A percentile compares a stretch with the other conserved stretches of the same genome.
Evolutionary conservation across 169 alveolate genomes (phyloP).

Genomic region (Eimeria sp.): DNA sequence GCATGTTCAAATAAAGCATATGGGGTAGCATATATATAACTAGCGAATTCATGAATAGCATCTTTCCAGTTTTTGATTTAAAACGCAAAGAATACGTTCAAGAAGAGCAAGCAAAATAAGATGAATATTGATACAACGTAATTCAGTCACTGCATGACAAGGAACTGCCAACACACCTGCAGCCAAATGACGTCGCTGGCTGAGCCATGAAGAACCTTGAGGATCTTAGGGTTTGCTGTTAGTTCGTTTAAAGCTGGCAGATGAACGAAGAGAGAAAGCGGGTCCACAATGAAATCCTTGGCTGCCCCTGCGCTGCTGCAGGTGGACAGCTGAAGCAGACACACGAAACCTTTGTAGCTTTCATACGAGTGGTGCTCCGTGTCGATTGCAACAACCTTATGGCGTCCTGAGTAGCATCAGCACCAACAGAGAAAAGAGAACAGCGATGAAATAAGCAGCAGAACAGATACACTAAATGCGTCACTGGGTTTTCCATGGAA

Average conservation of each 20-base stretch:
- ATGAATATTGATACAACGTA: background rate
- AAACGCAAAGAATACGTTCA: background rate
- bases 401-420: slow-evolving; percentile 71
- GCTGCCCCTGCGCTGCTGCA: slow-evolving; percentile 84
- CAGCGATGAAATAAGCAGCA: background rate
- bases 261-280: slow-evolving; percentile 89
- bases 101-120: no score
- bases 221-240: slow-evolving; percentile 94
- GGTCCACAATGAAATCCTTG: slow-evolving; percentile 95
- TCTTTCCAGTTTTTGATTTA: background rate
- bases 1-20: background rate
- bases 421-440: background rate
- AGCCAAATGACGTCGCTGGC: slow-evolving; percentile 96
- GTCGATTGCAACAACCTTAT: slow-evolving; percentile 94
- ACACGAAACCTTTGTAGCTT: slow-evolving; percentile 94
- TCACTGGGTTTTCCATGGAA: background rate
- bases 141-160: background rate
- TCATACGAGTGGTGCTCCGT: slow-evolving; percentile 94
- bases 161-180: slow-evolving; percentile 59
- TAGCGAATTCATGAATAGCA: no score
- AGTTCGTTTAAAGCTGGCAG: slow-evolving; percentile 89
- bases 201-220: slow-evolving; percentile 97
- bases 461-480: background rate
- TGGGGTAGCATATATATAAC: no score
- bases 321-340: slow-evolving; percentile 93